A percentile compares a stretch with the other conserved stretches of the same genome.
Conservation (phyloP, 208 protist species). For the Trypanosoma lewisi region DNA sequence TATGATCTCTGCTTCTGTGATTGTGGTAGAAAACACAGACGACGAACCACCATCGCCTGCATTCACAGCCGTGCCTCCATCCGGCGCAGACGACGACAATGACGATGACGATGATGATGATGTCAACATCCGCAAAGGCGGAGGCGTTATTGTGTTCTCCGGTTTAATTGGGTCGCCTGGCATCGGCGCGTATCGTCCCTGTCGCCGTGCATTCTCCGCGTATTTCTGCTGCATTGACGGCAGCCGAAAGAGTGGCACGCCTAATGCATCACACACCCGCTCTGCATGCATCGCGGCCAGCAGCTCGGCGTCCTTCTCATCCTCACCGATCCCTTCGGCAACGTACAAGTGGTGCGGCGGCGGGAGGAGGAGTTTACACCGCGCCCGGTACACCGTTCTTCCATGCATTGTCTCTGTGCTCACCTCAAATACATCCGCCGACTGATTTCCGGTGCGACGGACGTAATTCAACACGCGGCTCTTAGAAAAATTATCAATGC, state of each 20-base stretch:
- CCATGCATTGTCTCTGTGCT: constrained; percentile 26
- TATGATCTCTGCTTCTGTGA: constrained; percentile 31
- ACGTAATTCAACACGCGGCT: constrained; percentile 73
- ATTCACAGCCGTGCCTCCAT: not conserved
- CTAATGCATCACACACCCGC: constrained; percentile 65
- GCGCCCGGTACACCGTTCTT: constrained; percentile 38
- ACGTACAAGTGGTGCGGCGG: constrained; percentile 58
- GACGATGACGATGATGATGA: too few species aligned
- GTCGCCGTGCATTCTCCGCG: constrained; percentile 44
- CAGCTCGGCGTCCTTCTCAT: constrained; percentile 65
- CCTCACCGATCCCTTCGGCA: constrained; percentile 63
- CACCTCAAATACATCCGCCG: constrained; percentile 44
- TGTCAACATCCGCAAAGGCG: constrained; percentile 64
- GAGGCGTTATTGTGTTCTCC: constrained; percentile 55
- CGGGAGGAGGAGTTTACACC: constrained; percentile 49
- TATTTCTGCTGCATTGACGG: constrained; percentile 69
- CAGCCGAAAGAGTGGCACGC: constrained; percentile 65
- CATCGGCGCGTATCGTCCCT: constrained; percentile 64
- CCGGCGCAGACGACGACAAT: too few species aligned
- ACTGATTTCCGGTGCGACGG: constrained; percentile 46
- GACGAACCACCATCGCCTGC: not conserved
- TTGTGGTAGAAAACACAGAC: constrained; percentile 22
- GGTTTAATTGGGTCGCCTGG: constrained; percentile 64
- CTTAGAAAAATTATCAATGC: constrained; percentile 63
- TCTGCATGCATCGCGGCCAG: constrained; percentile 87